Base-by-base conservation (phyloP, 768 basidiomycete genomes). In the Tulasnella sp. region DNA sequence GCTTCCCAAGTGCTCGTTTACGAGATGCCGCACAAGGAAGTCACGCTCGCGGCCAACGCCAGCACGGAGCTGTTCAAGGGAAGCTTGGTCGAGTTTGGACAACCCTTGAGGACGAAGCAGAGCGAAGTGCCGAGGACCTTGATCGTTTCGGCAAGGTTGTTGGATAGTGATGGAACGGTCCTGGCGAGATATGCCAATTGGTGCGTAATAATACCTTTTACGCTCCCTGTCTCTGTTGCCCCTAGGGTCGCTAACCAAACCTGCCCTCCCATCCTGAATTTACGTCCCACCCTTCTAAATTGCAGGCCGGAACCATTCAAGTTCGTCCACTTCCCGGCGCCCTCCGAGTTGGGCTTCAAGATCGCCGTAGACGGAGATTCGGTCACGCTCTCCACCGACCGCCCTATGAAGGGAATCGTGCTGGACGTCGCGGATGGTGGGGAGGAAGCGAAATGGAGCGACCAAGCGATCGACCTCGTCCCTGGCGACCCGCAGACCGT, bases 401-500 rank as follows among this genome's bases (percentile, higher is more conserved):
- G 89, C 82, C 97, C 97, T 2, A 88, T 98, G 86, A 98, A 98
- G 84, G 94, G 96, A 10, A 87, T 98, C 76, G 89, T 97, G 58
- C 87, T 99, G 71, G 93, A 94, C 82, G 91, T 90, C 38, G 90
- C 91, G 39, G 75, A 75, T 16, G 75, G n/a, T n/a, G n/a, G 39
- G 16, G 62, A 68, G 62, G 62, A 68, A 18, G 62, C 31, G 0
- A 68, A 36, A 36, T 97, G 95, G 93, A 89, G 91, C 81, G 95
- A 99, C 86, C 95, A 98, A 84, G 95, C 91, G 4, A 90, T 98
- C 82, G 97, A 98, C 85, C 88, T 99, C 48, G 90, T 94, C 76
- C 96, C 97, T 12, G 92, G 90, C 62, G 96, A 99, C 85, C 89
- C 90, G 73, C 94, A 95, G 85, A 88, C 88, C 0, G 84, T 98